phyloP scores from a whole-genome alignment of 441 rosid species.

The Adansonia madagascariensis region DNA sequence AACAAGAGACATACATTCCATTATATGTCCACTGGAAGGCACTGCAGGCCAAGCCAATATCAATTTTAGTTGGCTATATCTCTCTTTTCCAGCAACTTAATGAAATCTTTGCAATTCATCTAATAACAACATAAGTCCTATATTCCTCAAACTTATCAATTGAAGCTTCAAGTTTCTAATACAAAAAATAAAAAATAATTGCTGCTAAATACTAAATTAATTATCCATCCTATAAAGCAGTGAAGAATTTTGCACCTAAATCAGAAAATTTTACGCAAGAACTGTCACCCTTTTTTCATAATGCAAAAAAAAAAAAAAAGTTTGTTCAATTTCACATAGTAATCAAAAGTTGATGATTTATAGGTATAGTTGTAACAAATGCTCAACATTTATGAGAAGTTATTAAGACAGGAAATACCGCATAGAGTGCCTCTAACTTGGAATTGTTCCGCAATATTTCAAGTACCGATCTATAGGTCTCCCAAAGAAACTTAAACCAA shows the following conservation, averaged over 20 bases:
- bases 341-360: neutral
- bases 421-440: conserved; percentile 94
- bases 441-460: conserved; percentile 96
- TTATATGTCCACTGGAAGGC: neutral
- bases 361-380: neutral
- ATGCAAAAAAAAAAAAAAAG: neutral
- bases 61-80: neutral
- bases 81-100: neutral
- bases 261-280: neutral
- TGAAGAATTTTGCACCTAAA: neutral
- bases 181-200: neutral
- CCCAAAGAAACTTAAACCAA: conserved; percentile 99
- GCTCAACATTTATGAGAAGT: neutral
- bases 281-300: neutral
- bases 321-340: neutral
- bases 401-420: conserved; percentile 56
- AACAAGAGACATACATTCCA: neutral
- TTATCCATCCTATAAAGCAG: neutral
- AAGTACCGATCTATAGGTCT: conserved; percentile 97
- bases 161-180: neutral
- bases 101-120: neutral
- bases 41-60: neutral
- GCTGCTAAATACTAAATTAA: neutral
- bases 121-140: neutral
- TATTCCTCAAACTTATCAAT: neutral